Evolutionary conservation across 1,284 basidiomycete genomes (phyloP), one percentile per base, ranked within the genome.

Genomic region (Heterobasidion irregulare): DNA sequence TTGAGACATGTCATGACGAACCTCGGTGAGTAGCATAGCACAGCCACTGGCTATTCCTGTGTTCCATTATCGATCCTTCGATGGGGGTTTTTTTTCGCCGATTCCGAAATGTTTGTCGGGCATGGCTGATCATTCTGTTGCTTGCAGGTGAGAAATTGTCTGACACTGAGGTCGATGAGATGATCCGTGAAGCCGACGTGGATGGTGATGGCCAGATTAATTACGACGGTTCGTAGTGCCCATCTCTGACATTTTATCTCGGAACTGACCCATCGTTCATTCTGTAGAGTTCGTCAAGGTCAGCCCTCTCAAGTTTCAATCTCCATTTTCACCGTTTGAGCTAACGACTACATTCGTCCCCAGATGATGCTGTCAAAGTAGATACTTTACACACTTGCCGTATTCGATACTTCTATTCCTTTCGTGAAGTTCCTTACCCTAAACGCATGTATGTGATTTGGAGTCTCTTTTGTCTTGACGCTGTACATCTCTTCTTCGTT

Each of bases 111-210:
- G 32, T 44, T 18, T 26, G 52, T 6, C 6, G 15, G n/a, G 26
- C 34, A n/a, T 8, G 35, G 12, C 16, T 41, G 36, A 19, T 51
- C 45, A 32, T 13, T 47, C 53, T 34, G 47, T 18, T 44, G 56
- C 57, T 32, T 62, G 47, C 67, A 84, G 92, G 90, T 60, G 95
- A 98, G 77, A 95, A 94, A 72, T 77, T 98, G 56, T 85, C 92
- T 15, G 94, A 98, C 65, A 82, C 75, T 41, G 96, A 98, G 75
- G 92, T 98, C 59, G 91, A 95, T 64, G 94, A 97, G 76, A 98
- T 99, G 96, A 98, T 99, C 70, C 84, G 94, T 57, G 96, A 98
- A 74, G 96, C 96, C 54, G 96, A 99, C 72, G 83, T 93, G 53
- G 94, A 98, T 68, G 95, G 93, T 46, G 92, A 95, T 69, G 92